Percentiles rank a stretch among this genome's conserved stretches.
phyloP scores from a whole-genome alignment of 202 grass and related monocot species.

The Cymbopogon flexuosus region DNA sequence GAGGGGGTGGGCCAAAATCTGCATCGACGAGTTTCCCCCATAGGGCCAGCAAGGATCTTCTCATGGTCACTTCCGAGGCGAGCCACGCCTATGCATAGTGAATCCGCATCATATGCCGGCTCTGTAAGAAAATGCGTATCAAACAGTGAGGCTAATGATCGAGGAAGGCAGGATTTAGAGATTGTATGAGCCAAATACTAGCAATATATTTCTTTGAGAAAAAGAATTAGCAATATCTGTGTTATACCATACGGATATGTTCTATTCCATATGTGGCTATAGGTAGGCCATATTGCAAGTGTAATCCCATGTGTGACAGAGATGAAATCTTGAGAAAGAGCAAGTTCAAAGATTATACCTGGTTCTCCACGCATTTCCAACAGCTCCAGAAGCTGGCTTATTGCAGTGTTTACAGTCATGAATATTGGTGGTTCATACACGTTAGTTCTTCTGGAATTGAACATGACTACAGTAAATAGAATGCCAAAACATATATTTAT shows the following conservation, averaged over 20 bases:
- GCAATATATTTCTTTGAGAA: too few relatives aligned
- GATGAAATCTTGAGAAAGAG: background rate
- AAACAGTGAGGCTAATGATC: background rate
- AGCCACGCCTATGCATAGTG: slow-evolving; percentile 74
- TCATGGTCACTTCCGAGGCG: slow-evolving; percentile 73
- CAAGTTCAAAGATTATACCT: slow-evolving; percentile 36
- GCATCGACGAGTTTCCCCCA: slow-evolving; percentile 52
- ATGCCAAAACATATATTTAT: background rate
- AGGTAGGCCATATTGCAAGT: too few relatives aligned
- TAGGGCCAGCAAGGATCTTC: slow-evolving; percentile 68
- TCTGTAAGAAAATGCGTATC: background rate
- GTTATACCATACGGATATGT: too few relatives aligned
- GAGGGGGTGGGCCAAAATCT: slow-evolving; percentile 86
- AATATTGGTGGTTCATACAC: slow-evolving; percentile 73
- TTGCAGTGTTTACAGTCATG: slow-evolving; percentile 84
- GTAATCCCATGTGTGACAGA: too few relatives aligned
- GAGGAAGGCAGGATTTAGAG: background rate
- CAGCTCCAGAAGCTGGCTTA: slow-evolving; percentile 83
- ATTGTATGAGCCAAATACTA: too few relatives aligned
- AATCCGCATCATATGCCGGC: slow-evolving; percentile 49
- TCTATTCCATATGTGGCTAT: too few relatives aligned
- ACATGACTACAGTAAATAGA: background rate
- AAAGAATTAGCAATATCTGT: too few relatives aligned
- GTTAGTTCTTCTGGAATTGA: slow-evolving; percentile 57
- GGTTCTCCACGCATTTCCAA: slow-evolving; percentile 42